Evolutionary conservation across 495 filamentous ascomycete species (phyloP), one percentile per base, ranked within the genome.

Genomic region (Arthonia radiata): DNA sequence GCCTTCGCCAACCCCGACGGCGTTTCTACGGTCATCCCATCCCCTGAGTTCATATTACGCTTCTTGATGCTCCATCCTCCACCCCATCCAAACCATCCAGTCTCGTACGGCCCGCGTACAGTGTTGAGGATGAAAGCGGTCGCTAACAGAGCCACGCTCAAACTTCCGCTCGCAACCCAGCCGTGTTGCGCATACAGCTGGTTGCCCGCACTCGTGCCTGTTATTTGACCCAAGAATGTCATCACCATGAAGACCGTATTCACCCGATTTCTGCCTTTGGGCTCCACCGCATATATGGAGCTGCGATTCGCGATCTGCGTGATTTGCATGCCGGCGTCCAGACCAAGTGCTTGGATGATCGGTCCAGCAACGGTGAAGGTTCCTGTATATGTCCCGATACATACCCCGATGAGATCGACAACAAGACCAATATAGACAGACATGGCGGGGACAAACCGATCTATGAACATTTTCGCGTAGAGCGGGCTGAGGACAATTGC

Each of bases 171-270:
- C 24, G 57, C 56, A 7, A 64, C 51, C 78, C 78, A 83, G 0
- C 77, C 78, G 0, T 59, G 59, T 11, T 22, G 7, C 5, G 71
- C 67, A 45, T 75, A 83, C 3, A 81, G 40, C 16, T 57, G 46
- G 37, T 75, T 78, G 1, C 76, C 77, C 5, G 64, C 69, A 3
- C 67, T 54, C 1, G 77, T 83, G 0, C 78, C 78, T 32, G 64
- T 64, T 13, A 89, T 44, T 49, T 86, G 77, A 0, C 77, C 77
- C 24, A 57, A 61, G 41, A 82, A 86, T 1, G 58, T 58, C 7
- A 54, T 53, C 2, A 82, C 54, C 77, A 83, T 83, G 38, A 75
- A 90, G 2, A 65, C 69, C 2, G 79, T 86, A 39, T 90, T 90
- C 13, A 82, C 56, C 1, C 79, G 42, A 42, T 81, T 86, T 13